Evolutionary conservation across 441 rosid species (phyloP), one percentile per base, ranked within the genome.

Genomic region (Mallotus japonicus): DNA sequence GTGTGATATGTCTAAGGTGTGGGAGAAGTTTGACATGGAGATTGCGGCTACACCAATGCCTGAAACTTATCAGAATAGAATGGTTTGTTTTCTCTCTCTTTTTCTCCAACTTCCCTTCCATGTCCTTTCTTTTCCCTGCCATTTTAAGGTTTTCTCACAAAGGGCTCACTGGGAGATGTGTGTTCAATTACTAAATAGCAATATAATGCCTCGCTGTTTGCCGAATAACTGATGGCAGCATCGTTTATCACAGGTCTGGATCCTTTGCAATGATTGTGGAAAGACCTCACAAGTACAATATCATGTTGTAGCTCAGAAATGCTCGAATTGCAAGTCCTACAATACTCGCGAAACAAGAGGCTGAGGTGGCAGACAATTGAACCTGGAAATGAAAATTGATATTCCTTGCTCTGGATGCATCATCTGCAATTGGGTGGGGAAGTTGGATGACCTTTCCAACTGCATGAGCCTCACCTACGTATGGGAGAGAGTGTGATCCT

Each of bases 251-350:
- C 88, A 91, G 98, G 94, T 91, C 32, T 80, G 85, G 79, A 93
- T 93, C 68, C 93, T 93, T 1, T 93, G 98, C 80, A 93, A 90
- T 68, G 98, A 93, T 68, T 93, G 98, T 51, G 93, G 86, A 61
- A 84, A 71, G 44, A 87, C 76, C 44, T 81, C 91, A 1, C 75
- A 85, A 34, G 97, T 88, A 12, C 86, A 76, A 58, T 92, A 78
- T 74, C 98, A 93, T 78, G 82, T 89, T 15, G 86, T 87, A 54
- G 98, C 90, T 74, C 97, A 74, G 75, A 93, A 90, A 77, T 93
- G 96, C 75, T 77, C 76, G 57, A 76, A 83, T 66, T 93, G 98
- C 90, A 90, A 88, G 77, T 93, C 98, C 16, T 93, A 92, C 81
- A 93, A 93, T 73, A 93, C 97, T 65, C 91, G 98, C 32, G 85